Evolutionary conservation across 2,329 filamentous ascomycete genomes (phyloP).

Genomic region (Penicillium paneum): DNA sequence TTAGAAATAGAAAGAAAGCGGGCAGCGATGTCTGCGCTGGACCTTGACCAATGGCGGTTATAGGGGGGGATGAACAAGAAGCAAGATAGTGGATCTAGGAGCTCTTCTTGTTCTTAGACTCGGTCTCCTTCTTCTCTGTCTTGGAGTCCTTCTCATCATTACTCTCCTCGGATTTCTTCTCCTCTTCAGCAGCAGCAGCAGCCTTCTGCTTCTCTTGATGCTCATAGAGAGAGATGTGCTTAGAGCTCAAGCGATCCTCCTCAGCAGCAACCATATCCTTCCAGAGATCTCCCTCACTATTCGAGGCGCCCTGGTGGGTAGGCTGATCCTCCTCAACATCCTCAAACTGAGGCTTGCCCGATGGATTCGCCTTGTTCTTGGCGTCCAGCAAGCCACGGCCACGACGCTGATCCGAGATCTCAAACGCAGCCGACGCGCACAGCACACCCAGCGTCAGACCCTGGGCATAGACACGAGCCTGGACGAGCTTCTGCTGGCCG

Average conservation of each 20-base stretch:
- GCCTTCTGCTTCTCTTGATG: constrained; percentile 11
- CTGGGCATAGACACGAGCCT: constrained; percentile 92
- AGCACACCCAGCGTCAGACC: constrained; percentile 81
- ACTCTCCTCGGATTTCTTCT: constrained; percentile 19
- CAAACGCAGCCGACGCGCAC: constrained; percentile 76
- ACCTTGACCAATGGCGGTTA: not conserved
- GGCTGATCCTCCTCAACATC: constrained; percentile 74
- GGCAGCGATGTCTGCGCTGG: not conserved
- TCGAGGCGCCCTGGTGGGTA: constrained; percentile 66
- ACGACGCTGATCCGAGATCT: constrained; percentile 72
- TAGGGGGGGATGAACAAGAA: not conserved
- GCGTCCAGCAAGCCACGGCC: constrained; percentile 52
- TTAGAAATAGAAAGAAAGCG: not conserved
- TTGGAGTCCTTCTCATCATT: constrained; percentile 17
- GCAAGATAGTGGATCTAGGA: not conserved
- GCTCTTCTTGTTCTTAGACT: constrained; percentile 16
- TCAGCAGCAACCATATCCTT: constrained; percentile 55
- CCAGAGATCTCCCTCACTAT: constrained; percentile 83
- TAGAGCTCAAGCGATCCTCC: constrained; percentile 45
- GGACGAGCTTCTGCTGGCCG: constrained; percentile 81
- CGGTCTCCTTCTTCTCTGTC: constrained; percentile 8
- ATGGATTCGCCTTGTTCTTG: constrained; percentile 73
- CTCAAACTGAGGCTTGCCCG: constrained; percentile 72
- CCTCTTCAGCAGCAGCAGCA: not conserved
- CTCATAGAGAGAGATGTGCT: constrained; percentile 36